These are phyloP conservation scores for sweet orange (Citrus sinensis) DNA, from an alignment of 345 rosid genomes.

Conservation along the genomic window DVS_A1.0 CM039166.1:6869501-6870000, in stretches of 20 bases:
- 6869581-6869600: too few relatives aligned
- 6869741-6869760: background rate
- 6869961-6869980: background rate
- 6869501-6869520: too few relatives aligned
- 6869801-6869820: background rate
- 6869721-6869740: background rate
- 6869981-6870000: background rate
- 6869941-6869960: background rate
- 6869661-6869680: background rate
- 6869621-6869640: too few relatives aligned
- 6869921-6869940: background rate
- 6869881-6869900: background rate
- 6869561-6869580: too few relatives aligned
- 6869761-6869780: background rate
- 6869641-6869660: too few relatives aligned
- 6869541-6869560: too few relatives aligned
- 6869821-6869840: background rate
- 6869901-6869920: background rate
- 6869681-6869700: background rate
- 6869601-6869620: too few relatives aligned
- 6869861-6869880: background rate
- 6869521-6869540: too few relatives aligned
- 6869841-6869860: background rate
- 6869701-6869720: background rate
- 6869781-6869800: background rate